Evolutionary conservation across 2,329 filamentous ascomycete species (phyloP).

Genomic region (Teratosphaeria gauchensis): DNA sequence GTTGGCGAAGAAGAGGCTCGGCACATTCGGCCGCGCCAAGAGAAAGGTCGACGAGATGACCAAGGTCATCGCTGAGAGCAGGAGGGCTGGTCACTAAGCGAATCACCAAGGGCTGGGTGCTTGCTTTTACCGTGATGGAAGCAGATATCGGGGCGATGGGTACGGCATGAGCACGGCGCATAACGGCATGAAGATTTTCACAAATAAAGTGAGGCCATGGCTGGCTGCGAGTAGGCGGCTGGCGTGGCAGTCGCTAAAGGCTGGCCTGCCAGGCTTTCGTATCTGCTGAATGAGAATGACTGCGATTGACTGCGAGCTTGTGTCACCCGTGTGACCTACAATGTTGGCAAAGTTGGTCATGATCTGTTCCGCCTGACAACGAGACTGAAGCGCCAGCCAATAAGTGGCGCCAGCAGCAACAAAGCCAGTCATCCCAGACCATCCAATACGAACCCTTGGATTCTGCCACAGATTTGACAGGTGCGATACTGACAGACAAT

Average conservation of each 20-base stretch:
- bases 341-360: neutral
- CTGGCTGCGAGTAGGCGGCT: neutral
- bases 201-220: neutral
- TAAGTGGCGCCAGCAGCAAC: neutral
- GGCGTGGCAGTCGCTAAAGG: neutral
- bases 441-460: neutral
- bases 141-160: neutral
- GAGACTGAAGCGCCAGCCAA: neutral
- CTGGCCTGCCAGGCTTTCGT: neutral
- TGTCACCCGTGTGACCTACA: neutral
- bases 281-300: neutral
- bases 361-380: neutral
- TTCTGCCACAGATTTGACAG: neutral
- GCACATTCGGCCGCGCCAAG: constrained; percentile 98
- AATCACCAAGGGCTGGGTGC: neutral
- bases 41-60: constrained; percentile 99
- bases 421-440: neutral
- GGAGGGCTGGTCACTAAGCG: constrained; percentile 61
- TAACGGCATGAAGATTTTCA: constrained; percentile 1
- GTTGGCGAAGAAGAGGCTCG: constrained; percentile 99
- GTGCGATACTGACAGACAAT: neutral
- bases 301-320: neutral
- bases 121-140: neutral
- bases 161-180: neutral
- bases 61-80: constrained; percentile 93